phyloP scores from a whole-genome alignment of 2,329 filamentous ascomycete genomes.

The Fusarium liriodendri region DNA sequence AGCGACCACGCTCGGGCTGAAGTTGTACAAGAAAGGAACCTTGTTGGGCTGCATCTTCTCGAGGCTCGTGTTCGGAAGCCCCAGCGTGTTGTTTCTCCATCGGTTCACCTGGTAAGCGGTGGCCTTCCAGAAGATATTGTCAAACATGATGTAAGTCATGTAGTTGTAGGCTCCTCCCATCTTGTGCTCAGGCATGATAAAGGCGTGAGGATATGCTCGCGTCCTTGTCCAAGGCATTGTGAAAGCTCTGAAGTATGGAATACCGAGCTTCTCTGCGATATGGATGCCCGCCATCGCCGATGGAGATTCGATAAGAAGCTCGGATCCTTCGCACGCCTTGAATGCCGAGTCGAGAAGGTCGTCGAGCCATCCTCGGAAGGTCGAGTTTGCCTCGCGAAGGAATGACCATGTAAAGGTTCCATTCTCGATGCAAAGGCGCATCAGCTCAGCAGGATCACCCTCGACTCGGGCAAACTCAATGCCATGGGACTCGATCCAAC shows the following conservation, averaged over 20 bases:
- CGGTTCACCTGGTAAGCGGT: constrained; percentile 91
- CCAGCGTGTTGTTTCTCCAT: constrained; percentile 86
- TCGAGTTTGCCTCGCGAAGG: constrained; percentile 84
- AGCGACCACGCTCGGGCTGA: constrained; percentile 92
- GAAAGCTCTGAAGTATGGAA: constrained; percentile 97
- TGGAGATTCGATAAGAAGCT: constrained; percentile 93
- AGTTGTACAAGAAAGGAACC: constrained; percentile 98
- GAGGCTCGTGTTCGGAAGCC: constrained; percentile 81
- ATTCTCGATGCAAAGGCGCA: constrained; percentile 96
- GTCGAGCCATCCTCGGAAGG: constrained; percentile 96
- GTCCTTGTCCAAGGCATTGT: constrained; percentile 99
- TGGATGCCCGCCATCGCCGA: constrained; percentile 98
- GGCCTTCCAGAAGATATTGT: constrained; percentile 96
- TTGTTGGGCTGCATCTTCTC: constrained; percentile 96
- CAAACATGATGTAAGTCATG: constrained; percentile 95
- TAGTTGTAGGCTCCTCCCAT: constrained; percentile 97
- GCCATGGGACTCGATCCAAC: constrained; percentile 91
- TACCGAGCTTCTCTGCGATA: constrained; percentile 90
- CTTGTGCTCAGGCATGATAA: constrained; percentile 91
- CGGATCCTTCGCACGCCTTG: constrained; percentile 84
- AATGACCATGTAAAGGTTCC: constrained; percentile 97
- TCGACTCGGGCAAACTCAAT: constrained; percentile 92
- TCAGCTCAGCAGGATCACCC: constrained; percentile 92
- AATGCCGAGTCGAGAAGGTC: constrained; percentile 86
- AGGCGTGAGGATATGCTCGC: constrained; percentile 94